Evolutionary conservation across 768 basidiomycete genomes (phyloP).

Genomic region (Hirschioporus abietinus): DNA sequence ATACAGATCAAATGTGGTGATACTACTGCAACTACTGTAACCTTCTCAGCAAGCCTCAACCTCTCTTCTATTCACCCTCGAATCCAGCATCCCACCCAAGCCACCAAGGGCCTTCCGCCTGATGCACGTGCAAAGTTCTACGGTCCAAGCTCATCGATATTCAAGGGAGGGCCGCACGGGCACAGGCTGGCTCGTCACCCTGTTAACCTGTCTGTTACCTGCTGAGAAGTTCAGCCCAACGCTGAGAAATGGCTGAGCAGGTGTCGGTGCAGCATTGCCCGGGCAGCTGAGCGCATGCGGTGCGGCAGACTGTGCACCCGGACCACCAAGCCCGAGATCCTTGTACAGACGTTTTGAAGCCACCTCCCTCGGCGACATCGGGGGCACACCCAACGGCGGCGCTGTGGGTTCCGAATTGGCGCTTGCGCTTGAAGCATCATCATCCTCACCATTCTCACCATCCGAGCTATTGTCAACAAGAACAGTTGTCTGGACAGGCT

Average conservation of each 20-base stretch:
- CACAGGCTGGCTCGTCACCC: too few species aligned
- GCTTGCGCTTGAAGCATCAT: too few species aligned
- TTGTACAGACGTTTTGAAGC: slow-evolving; percentile 58
- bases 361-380: too few species aligned
- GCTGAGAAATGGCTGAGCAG: slow-evolving; percentile 21
- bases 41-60: too few species aligned
- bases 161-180: slow-evolving; percentile 84
- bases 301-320: slow-evolving; percentile 39
- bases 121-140: slow-evolving; percentile 85
- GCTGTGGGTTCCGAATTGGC: too few species aligned
- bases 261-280: slow-evolving; percentile 31
- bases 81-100: slow-evolving; percentile 70
- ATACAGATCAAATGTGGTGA: too few species aligned
- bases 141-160: slow-evolving; percentile 79
- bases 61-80: too few species aligned
- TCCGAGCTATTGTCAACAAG: slow-evolving; percentile 54
- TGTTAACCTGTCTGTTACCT: too few species aligned
- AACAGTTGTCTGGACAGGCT: slow-evolving; percentile 36
- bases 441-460: too few species aligned
- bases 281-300: slow-evolving; percentile 16
- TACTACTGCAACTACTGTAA: too few species aligned
- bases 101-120: slow-evolving; percentile 84
- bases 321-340: slow-evolving; percentile 79
- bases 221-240: slow-evolving; percentile 2
- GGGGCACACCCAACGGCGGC: too few species aligned